Evolutionary conservation across 2,329 filamentous ascomycete species (phyloP), one percentile per base, ranked within the genome.

Genomic region (Acrocalymma vagum): DNA sequence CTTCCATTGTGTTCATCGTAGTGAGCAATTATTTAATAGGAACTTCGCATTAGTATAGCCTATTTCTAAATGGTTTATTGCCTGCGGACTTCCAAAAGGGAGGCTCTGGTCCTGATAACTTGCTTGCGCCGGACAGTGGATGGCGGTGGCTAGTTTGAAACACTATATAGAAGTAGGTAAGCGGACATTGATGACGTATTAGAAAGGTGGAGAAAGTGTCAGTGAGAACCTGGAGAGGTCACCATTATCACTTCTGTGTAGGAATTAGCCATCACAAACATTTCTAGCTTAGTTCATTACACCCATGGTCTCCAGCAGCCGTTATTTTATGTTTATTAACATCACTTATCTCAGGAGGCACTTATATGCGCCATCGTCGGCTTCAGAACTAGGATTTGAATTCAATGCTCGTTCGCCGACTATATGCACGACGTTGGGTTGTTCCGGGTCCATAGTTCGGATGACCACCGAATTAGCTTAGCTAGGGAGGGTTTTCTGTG

Each of bases 401-500:
- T 58, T 58, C 34, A 87, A 71, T 14, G 79, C 74, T 47, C 75
- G 62, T 42, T 70, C 69, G 46, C 75, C 78, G 41, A 82, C 85
- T 55, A 69, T 60, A 51, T 68, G 71, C 43, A 83, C 83, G 58
- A 88, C 78, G 37, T 89, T 83, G 34, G 79, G 81, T 55, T 75
- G 74, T 60, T 82, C 81, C 62, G 82, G 81, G 55, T 74, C 80
- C 71, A 90, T 76, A 65, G 77, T 75, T 38, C 72, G 69, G 51
- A 91, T 77, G 66, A 91, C 75, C 53, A 88, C 82, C 49, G 77
- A 80, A 78, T 87, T 82, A 59, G 78, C 81, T 60, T 79, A 79
- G 53, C 71, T 80, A 28, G 78, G 72, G n/a, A n/a, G n/a, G n/a
- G n/a, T n/a, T n/a, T n/a, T n/a, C n/a, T n/a, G n/a, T n/a, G n/a